phyloP scores from a whole-genome alignment of 2,329 filamentous ascomycete species.

The Achaetomium macrosporum region DNA sequence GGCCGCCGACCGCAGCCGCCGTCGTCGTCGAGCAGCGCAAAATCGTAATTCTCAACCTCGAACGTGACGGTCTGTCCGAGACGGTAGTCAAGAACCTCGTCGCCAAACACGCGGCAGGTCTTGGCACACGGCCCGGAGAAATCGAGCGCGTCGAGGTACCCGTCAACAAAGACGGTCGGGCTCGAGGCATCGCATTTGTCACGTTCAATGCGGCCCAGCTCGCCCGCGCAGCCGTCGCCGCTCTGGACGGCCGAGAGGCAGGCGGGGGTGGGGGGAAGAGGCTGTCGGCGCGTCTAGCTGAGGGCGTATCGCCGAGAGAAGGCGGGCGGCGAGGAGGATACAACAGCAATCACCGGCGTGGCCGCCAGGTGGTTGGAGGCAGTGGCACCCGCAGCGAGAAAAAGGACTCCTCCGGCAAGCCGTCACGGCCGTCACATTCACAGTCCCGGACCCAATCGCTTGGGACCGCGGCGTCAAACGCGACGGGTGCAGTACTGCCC shows the following conservation, averaged over 20 bases:
- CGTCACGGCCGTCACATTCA: no score
- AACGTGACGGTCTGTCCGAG: not conserved
- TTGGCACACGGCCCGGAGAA: not conserved
- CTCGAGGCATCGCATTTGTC: conserved; percentile 11
- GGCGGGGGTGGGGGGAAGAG: not conserved
- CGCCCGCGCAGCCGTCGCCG: not conserved
- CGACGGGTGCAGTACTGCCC: no score
- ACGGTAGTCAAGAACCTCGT: conserved; percentile 2
- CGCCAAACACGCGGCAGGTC: conserved; percentile 2
- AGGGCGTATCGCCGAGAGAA: not conserved
- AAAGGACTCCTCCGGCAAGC: no score
- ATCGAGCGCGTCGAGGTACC: conserved; percentile 14
- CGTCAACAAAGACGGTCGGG: conserved; percentile 3
- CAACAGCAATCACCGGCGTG: not conserved
- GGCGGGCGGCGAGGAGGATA: not conserved
- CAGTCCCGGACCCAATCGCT: no score
- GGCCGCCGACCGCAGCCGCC: not conserved
- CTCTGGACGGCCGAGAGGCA: conserved; percentile 8
- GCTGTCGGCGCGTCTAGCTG: conserved; percentile 3
- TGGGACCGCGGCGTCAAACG: no score
- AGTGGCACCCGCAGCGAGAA: no score
- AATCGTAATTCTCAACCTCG: conserved; percentile 15
- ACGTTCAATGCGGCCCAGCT: conserved; percentile 12
- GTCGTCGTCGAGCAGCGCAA: conserved; percentile 11
- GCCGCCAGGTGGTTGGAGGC: no score